Evolutionary conservation across 2,329 filamentous ascomycete genomes (phyloP).

Genomic region (Alternaria alternata): DNA sequence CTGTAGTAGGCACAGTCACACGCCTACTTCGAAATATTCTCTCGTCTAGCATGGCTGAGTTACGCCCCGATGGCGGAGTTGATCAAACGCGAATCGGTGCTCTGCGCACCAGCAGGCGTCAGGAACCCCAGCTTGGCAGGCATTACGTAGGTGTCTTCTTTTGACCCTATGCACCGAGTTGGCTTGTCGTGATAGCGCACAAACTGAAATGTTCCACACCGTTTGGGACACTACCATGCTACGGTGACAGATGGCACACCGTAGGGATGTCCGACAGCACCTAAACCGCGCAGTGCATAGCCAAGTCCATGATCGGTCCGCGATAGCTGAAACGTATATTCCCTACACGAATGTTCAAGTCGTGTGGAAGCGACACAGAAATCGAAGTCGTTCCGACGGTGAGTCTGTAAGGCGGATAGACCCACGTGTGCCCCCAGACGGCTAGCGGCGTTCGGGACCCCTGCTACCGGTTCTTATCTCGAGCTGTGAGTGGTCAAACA

Average conservation of each 20-base stretch:
- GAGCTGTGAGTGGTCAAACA: slow-evolving; percentile 24
- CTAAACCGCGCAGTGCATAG: slow-evolving; percentile 21
- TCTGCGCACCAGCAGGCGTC: background rate
- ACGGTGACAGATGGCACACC: slow-evolving; percentile 10
- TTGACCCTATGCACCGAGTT: background rate
- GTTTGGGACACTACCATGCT: slow-evolving; percentile 15
- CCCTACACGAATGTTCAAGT: background rate
- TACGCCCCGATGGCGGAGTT: slow-evolving; percentile 21
- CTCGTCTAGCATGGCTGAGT: slow-evolving; percentile 15
- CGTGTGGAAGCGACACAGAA: slow-evolving; percentile 12
- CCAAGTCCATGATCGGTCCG: slow-evolving; percentile 11
- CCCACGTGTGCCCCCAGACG: slow-evolving; percentile 21
- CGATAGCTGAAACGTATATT: slow-evolving; percentile 3
- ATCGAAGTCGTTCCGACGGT: slow-evolving; percentile 27
- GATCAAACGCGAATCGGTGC: slow-evolving; percentile 12
- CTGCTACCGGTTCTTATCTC: slow-evolving; percentile 19
- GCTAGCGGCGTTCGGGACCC: slow-evolving; percentile 22
- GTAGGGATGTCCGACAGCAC: slow-evolving; percentile 13
- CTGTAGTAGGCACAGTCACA: slow-evolving; percentile 12
- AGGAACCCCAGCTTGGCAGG: background rate
- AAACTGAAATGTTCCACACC: slow-evolving; percentile 12
- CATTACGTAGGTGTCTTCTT: background rate
- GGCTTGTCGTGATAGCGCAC: background rate
- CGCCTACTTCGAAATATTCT: slow-evolving; percentile 8
- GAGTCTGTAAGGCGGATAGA: slow-evolving; percentile 27